phyloP scores from a whole-genome alignment of 2,329 filamentous ascomycete species.

The Xylaria sp. region DNA sequence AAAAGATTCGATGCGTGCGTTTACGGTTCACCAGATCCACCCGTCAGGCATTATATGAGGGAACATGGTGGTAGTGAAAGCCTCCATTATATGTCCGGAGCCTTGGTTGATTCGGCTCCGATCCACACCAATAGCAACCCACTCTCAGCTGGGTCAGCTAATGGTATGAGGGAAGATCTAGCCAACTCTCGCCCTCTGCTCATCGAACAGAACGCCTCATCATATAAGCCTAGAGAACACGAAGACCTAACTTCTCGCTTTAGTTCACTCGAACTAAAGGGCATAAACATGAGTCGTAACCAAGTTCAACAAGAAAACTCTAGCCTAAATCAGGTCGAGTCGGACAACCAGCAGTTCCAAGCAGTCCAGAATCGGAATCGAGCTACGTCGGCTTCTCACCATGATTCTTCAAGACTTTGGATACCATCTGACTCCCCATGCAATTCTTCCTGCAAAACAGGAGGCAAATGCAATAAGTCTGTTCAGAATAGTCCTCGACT shows the following conservation, averaged over 20 bases:
- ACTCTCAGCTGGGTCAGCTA: not conserved
- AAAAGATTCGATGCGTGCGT: slow-evolving; percentile 29
- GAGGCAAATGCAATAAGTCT: not conserved
- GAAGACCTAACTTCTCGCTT: not conserved
- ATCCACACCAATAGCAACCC: not conserved
- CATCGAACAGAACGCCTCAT: not conserved
- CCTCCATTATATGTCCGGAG: slow-evolving; percentile 37
- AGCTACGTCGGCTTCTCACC: not conserved
- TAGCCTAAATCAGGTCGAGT: not conserved
- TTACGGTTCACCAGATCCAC: slow-evolving; percentile 19
- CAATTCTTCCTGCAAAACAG: not conserved
- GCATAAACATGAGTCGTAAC: not conserved
- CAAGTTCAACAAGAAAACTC: not conserved
- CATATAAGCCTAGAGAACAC: not conserved
- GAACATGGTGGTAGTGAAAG: not conserved
- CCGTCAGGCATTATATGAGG: not conserved
- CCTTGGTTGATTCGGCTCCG: not conserved
- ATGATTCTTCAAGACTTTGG: not conserved
- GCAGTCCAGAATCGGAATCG: not conserved
- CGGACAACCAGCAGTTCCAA: not conserved
- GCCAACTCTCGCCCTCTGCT: not conserved
- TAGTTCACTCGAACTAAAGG: not conserved
- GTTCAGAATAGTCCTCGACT: not conserved
- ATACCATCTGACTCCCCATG: not conserved
- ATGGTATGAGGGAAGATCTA: not conserved